Percentiles rank a stretch among this genome's conserved stretches.
These are phyloP conservation scores for Boletus rex-veris DNA, from an alignment of 768 basidiomycete genomes.

Conservation along the genomic window DNA sequence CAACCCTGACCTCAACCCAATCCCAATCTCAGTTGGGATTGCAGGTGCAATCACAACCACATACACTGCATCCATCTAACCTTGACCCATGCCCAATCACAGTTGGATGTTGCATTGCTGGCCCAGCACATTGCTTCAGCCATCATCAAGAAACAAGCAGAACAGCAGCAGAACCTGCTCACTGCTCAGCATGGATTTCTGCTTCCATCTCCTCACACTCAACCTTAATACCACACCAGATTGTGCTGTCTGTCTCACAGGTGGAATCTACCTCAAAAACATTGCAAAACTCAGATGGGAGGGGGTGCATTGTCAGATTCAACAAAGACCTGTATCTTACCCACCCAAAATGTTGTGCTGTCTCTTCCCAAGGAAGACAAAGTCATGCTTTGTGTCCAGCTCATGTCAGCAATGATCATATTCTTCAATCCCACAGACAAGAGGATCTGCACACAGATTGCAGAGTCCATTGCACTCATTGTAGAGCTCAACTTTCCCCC, in stretches of 20 bases:
- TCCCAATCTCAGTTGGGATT: too few species aligned
- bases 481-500: constrained; percentile 89
- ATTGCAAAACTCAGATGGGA: constrained; percentile 84
- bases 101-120: too few species aligned
- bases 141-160: constrained; percentile 76
- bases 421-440: constrained; percentile 74
- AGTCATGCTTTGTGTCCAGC: constrained; percentile 60
- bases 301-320: constrained; percentile 50
- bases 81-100: too few species aligned
- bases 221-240: constrained; percentile 63
- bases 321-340: neutral
- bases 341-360: constrained; percentile 54
- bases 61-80: too few species aligned
- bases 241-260: constrained; percentile 74
- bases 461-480: constrained; percentile 89
- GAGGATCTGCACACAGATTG: constrained; percentile 75
- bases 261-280: constrained; percentile 91
- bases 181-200: constrained; percentile 79
- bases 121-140: constrained; percentile 69
- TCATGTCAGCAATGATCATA: constrained; percentile 90
- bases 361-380: constrained; percentile 74
- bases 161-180: constrained; percentile 64
- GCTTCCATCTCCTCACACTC: constrained; percentile 66
- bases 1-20: too few species aligned
- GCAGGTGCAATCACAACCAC: too few species aligned